Evolutionary conservation across 2,329 filamentous ascomycete genomes (phyloP).

Genomic region (Stemphylium beticola): DNA sequence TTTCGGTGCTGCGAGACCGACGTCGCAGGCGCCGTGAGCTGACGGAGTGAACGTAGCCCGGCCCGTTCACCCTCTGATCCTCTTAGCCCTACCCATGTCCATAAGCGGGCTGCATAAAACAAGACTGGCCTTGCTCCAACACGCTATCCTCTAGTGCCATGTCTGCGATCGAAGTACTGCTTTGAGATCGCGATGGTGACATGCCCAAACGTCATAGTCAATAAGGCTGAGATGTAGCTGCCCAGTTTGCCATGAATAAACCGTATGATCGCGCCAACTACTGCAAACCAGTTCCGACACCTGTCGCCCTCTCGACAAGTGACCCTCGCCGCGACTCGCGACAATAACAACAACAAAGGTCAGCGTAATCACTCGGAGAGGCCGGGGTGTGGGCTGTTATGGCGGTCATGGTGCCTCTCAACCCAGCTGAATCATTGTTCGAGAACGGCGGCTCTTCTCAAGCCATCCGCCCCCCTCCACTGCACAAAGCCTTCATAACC

Average conservation of each 20-base stretch:
- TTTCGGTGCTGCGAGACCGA: conserved; percentile 40
- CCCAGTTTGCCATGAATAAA: conserved; percentile 29
- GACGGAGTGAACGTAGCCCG: conserved; percentile 28
- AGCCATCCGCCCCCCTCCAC: conserved; percentile 21
- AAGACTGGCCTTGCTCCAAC: conserved; percentile 35
- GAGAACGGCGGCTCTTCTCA: conserved; percentile 35
- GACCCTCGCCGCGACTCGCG: background rate
- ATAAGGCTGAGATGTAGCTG: conserved; percentile 29
- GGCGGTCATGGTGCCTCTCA: conserved; percentile 27
- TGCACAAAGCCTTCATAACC: conserved; percentile 47
- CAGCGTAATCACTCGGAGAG: conserved; percentile 30
- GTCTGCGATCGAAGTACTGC: conserved; percentile 38
- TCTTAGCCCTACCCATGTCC: conserved; percentile 29
- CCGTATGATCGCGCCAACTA: conserved; percentile 10
- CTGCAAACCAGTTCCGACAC: conserved; percentile 16
- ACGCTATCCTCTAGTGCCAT: conserved; percentile 29
- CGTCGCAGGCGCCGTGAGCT: conserved; percentile 31
- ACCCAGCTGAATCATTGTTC: conserved; percentile 41
- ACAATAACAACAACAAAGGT: conserved; percentile 22
- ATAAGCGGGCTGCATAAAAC: conserved; percentile 40
- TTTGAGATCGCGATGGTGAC: conserved; percentile 37
- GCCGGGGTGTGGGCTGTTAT: conserved; percentile 29
- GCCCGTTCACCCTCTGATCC: conserved; percentile 40
- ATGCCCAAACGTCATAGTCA: conserved; percentile 41
- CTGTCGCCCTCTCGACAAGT: conserved; percentile 11